These are phyloP conservation scores for Astrothelium macrocarpum DNA, from an alignment of 495 filamentous ascomycete genomes.

Conservation along the genomic window DNA sequence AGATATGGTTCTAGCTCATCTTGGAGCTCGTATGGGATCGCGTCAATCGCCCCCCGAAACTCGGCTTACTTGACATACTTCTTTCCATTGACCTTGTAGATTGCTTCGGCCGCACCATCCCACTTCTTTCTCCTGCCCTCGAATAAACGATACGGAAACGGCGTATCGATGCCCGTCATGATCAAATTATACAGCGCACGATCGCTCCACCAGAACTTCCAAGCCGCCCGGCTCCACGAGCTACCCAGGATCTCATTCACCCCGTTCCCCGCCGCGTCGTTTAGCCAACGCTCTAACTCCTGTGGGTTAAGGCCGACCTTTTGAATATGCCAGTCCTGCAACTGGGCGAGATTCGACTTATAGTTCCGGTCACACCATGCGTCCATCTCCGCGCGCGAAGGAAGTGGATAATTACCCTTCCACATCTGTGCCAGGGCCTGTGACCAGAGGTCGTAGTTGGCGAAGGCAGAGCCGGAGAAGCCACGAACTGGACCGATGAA, in stretches of 20 bases:
- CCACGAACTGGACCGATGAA: constrained; percentile 9
- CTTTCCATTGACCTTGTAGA: constrained; percentile 11
- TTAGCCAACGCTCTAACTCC: constrained; percentile 5
- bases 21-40: not conserved
- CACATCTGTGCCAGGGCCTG: constrained; percentile 17
- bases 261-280: constrained; percentile 6
- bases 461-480: constrained; percentile 10
- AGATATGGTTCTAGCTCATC: not conserved
- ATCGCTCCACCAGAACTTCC: constrained; percentile 14
- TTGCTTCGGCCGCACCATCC: constrained; percentile 10
- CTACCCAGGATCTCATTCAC: constrained; percentile 10
- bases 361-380: not conserved
- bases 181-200: constrained; percentile 10
- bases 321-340: constrained; percentile 4
- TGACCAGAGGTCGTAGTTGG: constrained; percentile 11
- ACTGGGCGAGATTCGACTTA: not conserved
- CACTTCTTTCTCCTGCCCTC: constrained; percentile 13
- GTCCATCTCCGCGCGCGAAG: constrained; percentile 8
- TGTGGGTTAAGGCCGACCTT: constrained; percentile 9
- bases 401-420: constrained; percentile 9
- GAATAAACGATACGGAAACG: constrained; percentile 12
- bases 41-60: not conserved
- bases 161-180: constrained; percentile 11
- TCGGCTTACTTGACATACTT: not conserved
- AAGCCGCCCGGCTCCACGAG: constrained; percentile 8